Evolutionary conservation across 805 yeast species (phyloP), one percentile per base, ranked within the genome.

Genomic region (Candida hungchunana): DNA sequence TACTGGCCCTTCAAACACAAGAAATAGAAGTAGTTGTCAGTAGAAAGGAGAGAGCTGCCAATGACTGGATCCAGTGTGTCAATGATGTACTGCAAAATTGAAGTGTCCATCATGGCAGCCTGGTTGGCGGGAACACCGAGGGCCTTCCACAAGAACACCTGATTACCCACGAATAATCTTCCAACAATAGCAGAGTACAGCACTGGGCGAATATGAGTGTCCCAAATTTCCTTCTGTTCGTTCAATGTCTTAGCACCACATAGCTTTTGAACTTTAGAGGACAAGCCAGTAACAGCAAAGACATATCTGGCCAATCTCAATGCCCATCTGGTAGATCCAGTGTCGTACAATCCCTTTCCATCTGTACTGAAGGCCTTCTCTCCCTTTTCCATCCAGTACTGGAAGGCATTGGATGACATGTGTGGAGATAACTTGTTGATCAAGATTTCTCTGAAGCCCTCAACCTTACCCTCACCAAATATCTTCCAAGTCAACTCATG

Each of bases 321-420:
- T 1, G 94, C 94, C 95, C 94, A 84, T 58, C 90, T 71, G 1
- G 94, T 80, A 19, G 84, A 82, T 0, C 95, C 95, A 6, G 93
- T 84, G 50, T 84, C 86, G 49, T 80, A 79, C 26, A 84, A 62
- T 15, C 94, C 94, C 28, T 56, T 61, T 2, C 83, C 80, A 12
- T 69, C 62, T 6, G 62, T 48, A 34, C 53, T 53, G 52, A 85
- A 84, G 0, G 87, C 70, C 38, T 63, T 62, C 22, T 66, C 64
- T 16, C 89, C 89, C 42, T 71, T 73, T 26, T 66, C 69, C 61
- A 72, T 64, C 95, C 95, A 84, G 59, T 75, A 84, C 63, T 84
- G 94, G 60, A 84, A 73, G 4, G 93, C 84, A 51, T 81, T 75
- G 5, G 93, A 81, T 0, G 93, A 82, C 64, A 84, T 64, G 53